phyloP scores from a whole-genome alignment of 2,329 filamentous ascomycete species.

The Macroventuria anomochaeta region DNA sequence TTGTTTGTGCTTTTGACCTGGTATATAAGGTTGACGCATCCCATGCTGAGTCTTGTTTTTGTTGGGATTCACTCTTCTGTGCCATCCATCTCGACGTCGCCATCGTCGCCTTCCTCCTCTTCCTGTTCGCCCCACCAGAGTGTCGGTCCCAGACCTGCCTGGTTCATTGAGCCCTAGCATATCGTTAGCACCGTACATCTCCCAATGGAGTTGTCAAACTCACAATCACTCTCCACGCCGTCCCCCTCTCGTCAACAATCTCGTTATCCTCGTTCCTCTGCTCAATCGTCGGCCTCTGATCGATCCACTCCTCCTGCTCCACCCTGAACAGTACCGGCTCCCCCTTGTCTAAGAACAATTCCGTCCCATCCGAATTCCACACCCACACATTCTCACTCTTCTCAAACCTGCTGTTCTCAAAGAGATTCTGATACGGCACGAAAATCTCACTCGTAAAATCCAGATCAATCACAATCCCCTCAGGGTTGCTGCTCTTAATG shows the following conservation, averaged over 20 bases:
- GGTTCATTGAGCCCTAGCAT: slow-evolving; percentile 54
- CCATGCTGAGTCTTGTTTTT: background rate
- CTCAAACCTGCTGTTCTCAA: slow-evolving; percentile 66
- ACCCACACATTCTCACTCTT: slow-evolving; percentile 81
- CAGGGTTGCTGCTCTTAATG: slow-evolving; percentile 73
- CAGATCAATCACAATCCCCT: slow-evolving; percentile 78
- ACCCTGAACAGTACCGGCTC: slow-evolving; percentile 88
- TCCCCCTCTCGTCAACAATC: slow-evolving; percentile 67
- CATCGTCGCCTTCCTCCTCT: slow-evolving; percentile 37
- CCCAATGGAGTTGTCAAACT: slow-evolving; percentile 18
- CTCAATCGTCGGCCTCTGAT: slow-evolving; percentile 83
- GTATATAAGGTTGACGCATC: background rate
- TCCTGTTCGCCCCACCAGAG: slow-evolving; percentile 54
- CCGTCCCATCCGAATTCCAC: slow-evolving; percentile 75
- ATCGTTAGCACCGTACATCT: slow-evolving; percentile 15
- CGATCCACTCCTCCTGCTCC: slow-evolving; percentile 87
- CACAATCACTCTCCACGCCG: slow-evolving; percentile 71
- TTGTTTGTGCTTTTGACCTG: no score
- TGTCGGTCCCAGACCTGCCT: slow-evolving; percentile 55
- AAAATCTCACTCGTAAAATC: slow-evolving; percentile 96
- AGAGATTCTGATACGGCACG: slow-evolving; percentile 61
- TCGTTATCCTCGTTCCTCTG: slow-evolving; percentile 68
- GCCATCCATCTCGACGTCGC: slow-evolving; percentile 38
- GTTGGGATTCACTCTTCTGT: slow-evolving; percentile 25
- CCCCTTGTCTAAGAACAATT: slow-evolving; percentile 86